Evolutionary conservation across 495 filamentous ascomycete species (phyloP).

Genomic region (Penicillium salamii): DNA sequence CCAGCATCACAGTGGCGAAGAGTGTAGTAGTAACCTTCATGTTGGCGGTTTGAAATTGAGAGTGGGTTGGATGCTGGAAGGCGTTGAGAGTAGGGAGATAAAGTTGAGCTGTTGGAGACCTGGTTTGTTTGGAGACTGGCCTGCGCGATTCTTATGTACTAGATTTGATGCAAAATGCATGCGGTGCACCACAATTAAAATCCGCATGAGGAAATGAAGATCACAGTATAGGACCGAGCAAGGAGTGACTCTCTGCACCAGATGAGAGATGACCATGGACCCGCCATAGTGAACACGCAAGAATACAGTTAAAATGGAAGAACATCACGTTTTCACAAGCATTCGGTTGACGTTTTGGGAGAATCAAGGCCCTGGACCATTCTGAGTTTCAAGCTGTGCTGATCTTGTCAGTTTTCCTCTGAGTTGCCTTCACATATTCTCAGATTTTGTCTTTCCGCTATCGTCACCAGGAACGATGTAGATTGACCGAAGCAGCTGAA

Average conservation of each 20-base stretch:
- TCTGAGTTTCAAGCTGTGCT: neutral
- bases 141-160: slow-evolving; percentile 12
- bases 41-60: neutral
- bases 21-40: slow-evolving; percentile 28
- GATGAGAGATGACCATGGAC: slow-evolving; percentile 4
- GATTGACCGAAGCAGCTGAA: neutral
- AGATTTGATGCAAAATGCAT: slow-evolving; percentile 12
- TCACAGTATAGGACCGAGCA: slow-evolving; percentile 4
- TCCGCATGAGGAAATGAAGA: slow-evolving; percentile 25
- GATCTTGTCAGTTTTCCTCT: slow-evolving; percentile 13
- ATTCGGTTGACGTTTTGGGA: neutral
- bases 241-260: slow-evolving; percentile 3
- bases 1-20: slow-evolving; percentile 22
- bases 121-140: neutral
- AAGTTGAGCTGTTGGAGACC: neutral
- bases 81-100: neutral
- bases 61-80: neutral
- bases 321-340: neutral
- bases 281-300: slow-evolving; percentile 4
- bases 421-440: neutral
- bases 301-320: neutral
- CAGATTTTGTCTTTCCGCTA: slow-evolving; percentile 1
- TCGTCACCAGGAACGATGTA: slow-evolving; percentile 3
- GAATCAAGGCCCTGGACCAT: neutral
- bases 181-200: slow-evolving; percentile 5